Evolutionary conservation across 345 rosid genomes (phyloP), one percentile per base, ranked within the genome.

Genomic region (Eucalyptus grandis): DNA sequence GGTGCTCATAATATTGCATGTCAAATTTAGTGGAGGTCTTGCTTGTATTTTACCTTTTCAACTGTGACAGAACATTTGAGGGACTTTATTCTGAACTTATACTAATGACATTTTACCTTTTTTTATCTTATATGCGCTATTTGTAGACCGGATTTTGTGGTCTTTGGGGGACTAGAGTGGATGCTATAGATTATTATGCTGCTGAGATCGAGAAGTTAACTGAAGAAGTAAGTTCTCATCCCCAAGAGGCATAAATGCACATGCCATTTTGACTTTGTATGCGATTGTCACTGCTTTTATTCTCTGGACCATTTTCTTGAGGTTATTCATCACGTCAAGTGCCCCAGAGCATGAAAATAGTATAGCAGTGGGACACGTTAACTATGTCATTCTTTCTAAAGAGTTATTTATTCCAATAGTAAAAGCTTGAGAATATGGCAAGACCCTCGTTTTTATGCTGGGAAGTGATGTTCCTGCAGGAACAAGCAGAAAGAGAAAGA

Each of bases 141-240:
- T 34, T 93, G 92, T 93, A 96, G 99, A 96, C 97, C 86, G 99
- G 99, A 89, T 92, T 94, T 49, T 92, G 93, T 90, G 99, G 99
- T 91, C 93, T 96, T 56, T 89, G 94, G 92, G 99, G 99, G 88
- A 90, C 93, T 44, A 91, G 62, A 92, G 97, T 98, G 60, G 99
- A 98, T 94, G 99, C 99, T 56, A 93, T 98, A 88, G 98, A 98
- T 89, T 91, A 93, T 88, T 95, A 96, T 83, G 89, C 92, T 86
- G 88, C 94, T 50, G 93, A 95, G 95, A 94, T 96, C 37, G 89
- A 91, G 43, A 92, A 94, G 89, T 65, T 96, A 87, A 93, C 88
- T 62, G 92, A 95, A 90, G 90, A 89, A 88, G 99, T 97, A 93
- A 93, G 99, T 93, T 72, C 58, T 51, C 30, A 53, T 87, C 49